Evolutionary conservation across 495 filamentous ascomycete species (phyloP), one percentile per base, ranked within the genome.

Genomic region (Evernia prunastri): DNA sequence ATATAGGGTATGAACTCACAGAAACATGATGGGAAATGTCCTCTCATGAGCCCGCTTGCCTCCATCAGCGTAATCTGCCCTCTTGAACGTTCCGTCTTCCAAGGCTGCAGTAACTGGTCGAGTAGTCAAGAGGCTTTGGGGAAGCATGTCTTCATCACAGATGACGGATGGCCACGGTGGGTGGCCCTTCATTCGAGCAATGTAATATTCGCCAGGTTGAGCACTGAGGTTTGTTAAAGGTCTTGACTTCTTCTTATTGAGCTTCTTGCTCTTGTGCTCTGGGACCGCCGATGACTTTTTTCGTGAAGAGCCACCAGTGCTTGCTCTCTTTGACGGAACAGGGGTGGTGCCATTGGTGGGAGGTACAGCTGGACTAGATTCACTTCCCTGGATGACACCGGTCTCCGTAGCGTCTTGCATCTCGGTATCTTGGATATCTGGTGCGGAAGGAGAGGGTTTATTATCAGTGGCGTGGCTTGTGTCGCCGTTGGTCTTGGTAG

Each of bases 1-100:
- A 47, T 2, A 56, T 27, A 63, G 45, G 15, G 40, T 23, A 59
- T n/a, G 31, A 27, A 60, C 69, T 61, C 54, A 71, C 61, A 97
- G 78, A 75, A 94, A 97, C 92, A 96, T 96, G 66, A 97, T 86
- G 4, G 92, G 91, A 73, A 88, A 96, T 8, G 89, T 91, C 49
- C 92, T 82, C 73, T 96, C 91, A 45, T 85, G 81, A 23, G 80
- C 86, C 61, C 90, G 88, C 78, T 91, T 92, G 64, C 87, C 91
- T 63, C 84, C 91, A 69, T 94, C 90, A 35, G 84, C 82, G 72
- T 88, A 93, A 67, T 91, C 90, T 15, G 69, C 33, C 56, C 89
- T 88, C 56, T 88, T 85, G 75, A 91, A 93, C 3, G 87, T 87
- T 37, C 92, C 92, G 76, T 96, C 91, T 27, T 80, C 71, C 49